Conservation (phyloP, 2,329 filamentous ascomycete genomes). For the Aspergillus ochraceus region DNA sequence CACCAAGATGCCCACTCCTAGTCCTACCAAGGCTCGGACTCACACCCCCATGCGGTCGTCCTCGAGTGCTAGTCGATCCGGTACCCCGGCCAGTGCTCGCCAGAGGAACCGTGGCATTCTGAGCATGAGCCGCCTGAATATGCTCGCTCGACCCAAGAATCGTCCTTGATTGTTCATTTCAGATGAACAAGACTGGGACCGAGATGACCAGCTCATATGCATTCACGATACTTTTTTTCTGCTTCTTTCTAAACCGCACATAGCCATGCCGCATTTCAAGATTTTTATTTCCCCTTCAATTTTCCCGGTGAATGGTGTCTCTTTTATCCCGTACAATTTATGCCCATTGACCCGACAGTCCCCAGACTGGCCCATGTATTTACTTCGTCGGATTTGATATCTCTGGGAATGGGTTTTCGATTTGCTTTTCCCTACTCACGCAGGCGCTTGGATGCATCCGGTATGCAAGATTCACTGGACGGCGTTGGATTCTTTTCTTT, state of each 20-base stretch:
- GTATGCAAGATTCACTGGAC: slow-evolving; percentile 15
- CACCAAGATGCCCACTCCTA: slow-evolving; percentile 22
- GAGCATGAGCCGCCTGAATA: slow-evolving; percentile 49
- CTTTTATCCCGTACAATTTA: slow-evolving; percentile 5
- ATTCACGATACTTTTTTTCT: background rate
- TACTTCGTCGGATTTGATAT: slow-evolving; percentile 9
- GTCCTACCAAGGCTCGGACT: slow-evolving; percentile 35
- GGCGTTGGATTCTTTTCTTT: slow-evolving; percentile 9
- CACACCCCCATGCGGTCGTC: slow-evolving; percentile 32
- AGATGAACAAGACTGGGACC: background rate
- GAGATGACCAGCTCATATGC: background rate
- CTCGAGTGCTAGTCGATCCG: slow-evolving; percentile 15
- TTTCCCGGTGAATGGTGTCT: slow-evolving; percentile 4
- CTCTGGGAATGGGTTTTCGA: slow-evolving; percentile 3
- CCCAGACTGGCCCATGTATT: slow-evolving; percentile 10
- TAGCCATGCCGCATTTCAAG: slow-evolving; percentile 1
- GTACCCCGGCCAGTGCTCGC: slow-evolving; percentile 32
- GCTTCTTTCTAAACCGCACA: background rate
- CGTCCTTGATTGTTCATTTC: slow-evolving; percentile 25
- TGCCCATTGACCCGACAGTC: slow-evolving; percentile 5
- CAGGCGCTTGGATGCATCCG: slow-evolving; percentile 21
- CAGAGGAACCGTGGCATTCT: slow-evolving; percentile 34
- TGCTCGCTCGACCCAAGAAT: slow-evolving; percentile 48
- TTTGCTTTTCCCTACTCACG: slow-evolving; percentile 4
- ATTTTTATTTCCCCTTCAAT: background rate